These are phyloP conservation scores for Coemansia sp. DNA, from an alignment of 192 early-diverging fungal species.

Conservation along the genomic window DNA sequence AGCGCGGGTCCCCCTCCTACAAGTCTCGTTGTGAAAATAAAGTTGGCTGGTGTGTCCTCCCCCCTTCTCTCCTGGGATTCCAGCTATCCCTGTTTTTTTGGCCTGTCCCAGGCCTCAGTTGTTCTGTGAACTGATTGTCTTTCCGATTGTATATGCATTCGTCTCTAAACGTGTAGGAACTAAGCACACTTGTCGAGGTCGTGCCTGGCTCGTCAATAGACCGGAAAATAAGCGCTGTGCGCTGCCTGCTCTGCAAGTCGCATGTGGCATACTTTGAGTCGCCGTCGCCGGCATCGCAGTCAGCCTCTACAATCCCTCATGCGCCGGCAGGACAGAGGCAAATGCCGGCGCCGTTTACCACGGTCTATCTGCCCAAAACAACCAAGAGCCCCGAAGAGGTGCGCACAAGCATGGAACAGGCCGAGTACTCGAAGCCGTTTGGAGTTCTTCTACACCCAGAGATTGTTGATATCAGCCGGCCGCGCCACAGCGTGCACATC, in stretches of 20 bases:
- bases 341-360: conserved; percentile 26
- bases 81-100: too few species aligned
- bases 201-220: conserved; percentile 51
- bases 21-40: too few species aligned
- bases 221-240: conserved; percentile 48
- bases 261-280: conserved; percentile 34
- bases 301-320: conserved; percentile 3
- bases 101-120: too few species aligned
- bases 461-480: conserved; percentile 3
- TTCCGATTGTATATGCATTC: neutral
- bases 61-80: too few species aligned
- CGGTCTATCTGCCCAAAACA: conserved; percentile 26
- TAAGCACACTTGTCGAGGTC: conserved; percentile 40
- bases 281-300: neutral
- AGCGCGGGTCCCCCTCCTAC: neutral
- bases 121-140: neutral
- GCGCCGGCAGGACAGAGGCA: conserved; percentile 4
- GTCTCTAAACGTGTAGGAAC: conserved; percentile 20
- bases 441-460: conserved; percentile 30
- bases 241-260: conserved; percentile 47
- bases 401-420: conserved; percentile 12
- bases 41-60: too few species aligned
- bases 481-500: conserved; percentile 16
- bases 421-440: conserved; percentile 49
- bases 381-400: conserved; percentile 21